phyloP scores from a whole-genome alignment of 345 rosid genomes.

The Brassica rapa region DNA sequence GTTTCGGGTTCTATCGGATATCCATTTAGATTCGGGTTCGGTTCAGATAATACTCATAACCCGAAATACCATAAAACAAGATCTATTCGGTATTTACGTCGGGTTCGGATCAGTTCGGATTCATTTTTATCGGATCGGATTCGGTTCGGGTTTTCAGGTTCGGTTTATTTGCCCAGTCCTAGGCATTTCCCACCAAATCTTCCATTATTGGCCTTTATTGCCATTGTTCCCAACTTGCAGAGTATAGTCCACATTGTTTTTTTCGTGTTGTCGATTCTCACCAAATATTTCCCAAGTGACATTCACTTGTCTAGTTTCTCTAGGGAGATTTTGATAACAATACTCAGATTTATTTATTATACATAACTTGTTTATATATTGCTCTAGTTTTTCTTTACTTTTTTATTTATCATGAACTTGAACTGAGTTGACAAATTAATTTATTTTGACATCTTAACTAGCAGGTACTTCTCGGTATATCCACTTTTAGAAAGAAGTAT shows the following conservation, averaged over 20 bases:
- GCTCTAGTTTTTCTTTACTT: neutral
- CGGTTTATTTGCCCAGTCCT: too few species aligned
- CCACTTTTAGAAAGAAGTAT: too few species aligned
- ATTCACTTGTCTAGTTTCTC: conserved; percentile 2
- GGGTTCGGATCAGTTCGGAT: too few species aligned
- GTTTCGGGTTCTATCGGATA: too few species aligned
- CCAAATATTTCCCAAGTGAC: neutral
- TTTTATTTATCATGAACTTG: too few species aligned
- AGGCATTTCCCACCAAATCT: conserved; percentile 25
- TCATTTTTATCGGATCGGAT: too few species aligned
- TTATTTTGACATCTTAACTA: neutral
- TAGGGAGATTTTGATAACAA: neutral
- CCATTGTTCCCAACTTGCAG: neutral
- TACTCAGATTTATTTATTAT: neutral
- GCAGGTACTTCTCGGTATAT: neutral
- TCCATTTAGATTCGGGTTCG: too few species aligned
- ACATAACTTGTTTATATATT: neutral
- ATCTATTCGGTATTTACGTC: too few species aligned
- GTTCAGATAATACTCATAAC: too few species aligned
- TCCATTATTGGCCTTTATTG: conserved; percentile 11
- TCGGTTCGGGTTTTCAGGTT: too few species aligned
- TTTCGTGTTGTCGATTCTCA: conserved; percentile 11
- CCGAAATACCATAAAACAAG: too few species aligned
- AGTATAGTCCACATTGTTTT: conserved; percentile 4
- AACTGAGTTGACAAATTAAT: too few species aligned